phyloP scores from a whole-genome alignment of 1,284 basidiomycete species.

The Fomitopsis betulina region DNA sequence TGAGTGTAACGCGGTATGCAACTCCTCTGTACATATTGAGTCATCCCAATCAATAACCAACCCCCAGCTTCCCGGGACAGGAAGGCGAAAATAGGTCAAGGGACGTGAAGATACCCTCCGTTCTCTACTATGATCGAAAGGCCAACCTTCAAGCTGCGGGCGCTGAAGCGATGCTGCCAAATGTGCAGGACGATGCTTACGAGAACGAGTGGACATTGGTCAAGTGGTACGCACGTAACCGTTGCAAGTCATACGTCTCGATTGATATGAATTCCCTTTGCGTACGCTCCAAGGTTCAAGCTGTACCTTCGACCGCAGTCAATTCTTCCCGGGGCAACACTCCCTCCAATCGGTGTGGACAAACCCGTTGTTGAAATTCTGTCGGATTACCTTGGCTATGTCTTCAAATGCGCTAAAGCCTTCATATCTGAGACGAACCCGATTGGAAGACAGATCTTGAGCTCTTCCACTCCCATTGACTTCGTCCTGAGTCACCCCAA shows the following conservation, averaged over 20 bases:
- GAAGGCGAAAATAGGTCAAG: slow-evolving; percentile 29
- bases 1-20: slow-evolving; percentile 38
- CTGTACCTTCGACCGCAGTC: slow-evolving; percentile 43
- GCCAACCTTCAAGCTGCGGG: slow-evolving; percentile 45
- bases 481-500: slow-evolving; percentile 40
- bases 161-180: slow-evolving; percentile 45
- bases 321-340: not conserved
- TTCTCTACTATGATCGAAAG: slow-evolving; percentile 47
- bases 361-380: slow-evolving; percentile 45
- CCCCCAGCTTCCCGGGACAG: slow-evolving; percentile 37
- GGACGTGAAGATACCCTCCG: slow-evolving; percentile 51
- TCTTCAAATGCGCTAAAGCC: slow-evolving; percentile 36
- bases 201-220: slow-evolving; percentile 43
- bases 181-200: slow-evolving; percentile 36
- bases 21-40: too few relatives aligned
- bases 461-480: slow-evolving; percentile 23
- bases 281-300: slow-evolving; percentile 47
- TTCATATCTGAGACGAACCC: slow-evolving; percentile 48
- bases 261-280: not conserved
- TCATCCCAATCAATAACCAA: too few relatives aligned
- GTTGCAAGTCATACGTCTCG: too few relatives aligned
- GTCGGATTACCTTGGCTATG: slow-evolving; percentile 49
- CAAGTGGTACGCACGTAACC: slow-evolving; percentile 37
- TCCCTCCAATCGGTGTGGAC: slow-evolving; percentile 42
- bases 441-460: slow-evolving; percentile 36